Base-by-base conservation (phyloP, 2,329 filamentous ascomycete genomes). In the Calonectria pseudoreteaudii region DNA sequence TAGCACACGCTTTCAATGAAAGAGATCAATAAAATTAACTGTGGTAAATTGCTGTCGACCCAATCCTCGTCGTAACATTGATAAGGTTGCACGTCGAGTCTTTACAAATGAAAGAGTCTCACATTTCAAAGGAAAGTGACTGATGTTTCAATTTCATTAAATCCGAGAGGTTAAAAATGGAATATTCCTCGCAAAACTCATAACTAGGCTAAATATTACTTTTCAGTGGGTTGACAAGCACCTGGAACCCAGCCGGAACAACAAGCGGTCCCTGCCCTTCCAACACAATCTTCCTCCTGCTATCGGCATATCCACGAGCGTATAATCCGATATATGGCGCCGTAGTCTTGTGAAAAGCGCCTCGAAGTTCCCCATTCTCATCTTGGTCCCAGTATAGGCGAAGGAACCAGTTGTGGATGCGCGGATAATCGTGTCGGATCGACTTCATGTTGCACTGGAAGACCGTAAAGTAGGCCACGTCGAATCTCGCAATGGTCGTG, bases 331-430 rank as follows among this genome's bases (percentile, higher is more conserved):
- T 1, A 36, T 72, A 58, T 2, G 70, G 70, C 11, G 65, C 66
- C 2, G 70, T 72, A 4, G 56, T 72, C 28, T 56, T 68, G 47
- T 65, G 64, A 11, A 72, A 72, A 5, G 70, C 70, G 5, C 56
- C 70, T 13, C 70, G 70, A 23, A 31, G 36, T 3, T 56, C 30
- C 8, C 70, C 66, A 20, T 34, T 41, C 16, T 79, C 80, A 7
- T 81, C 79, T 5, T 79, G 73, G 76, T 94, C 92, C 93, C 94
- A 95, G 80, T 95, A 96, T 68, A 95, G 81, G 68, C 90, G 87
- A 44, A 92, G 86, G 74, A 95, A 75, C 93, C 93, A 95, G 64
- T 87, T 87, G 81, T 95, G 92, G 58, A 95, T 83, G 49, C 88
- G 85, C 4, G 93, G 94, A 79, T 91, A 93, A 77, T 93, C 90